Base-by-base conservation (phyloP, 805 yeast species). In the Kluyveromyces lactis region DNA sequence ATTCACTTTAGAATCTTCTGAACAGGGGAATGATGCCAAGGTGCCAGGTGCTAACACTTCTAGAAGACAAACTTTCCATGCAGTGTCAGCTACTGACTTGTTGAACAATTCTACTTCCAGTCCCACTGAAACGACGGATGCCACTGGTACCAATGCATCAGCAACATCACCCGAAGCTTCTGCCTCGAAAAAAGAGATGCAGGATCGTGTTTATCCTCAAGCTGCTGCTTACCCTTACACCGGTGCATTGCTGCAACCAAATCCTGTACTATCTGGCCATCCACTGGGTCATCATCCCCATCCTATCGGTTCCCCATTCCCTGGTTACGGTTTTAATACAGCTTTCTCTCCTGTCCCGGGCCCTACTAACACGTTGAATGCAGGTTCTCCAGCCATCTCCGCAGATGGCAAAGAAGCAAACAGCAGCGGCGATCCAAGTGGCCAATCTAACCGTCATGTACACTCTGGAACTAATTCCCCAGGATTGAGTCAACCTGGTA, bases 41-140 rank as follows among this genome's bases (percentile, higher is more conserved):
- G 18, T 28, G 10, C 38, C 32, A 5, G 33, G 26, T n/a, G 23
- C 40, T 3, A 37, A 34, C 26, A 36, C 55, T 4, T 45, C 51
- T n/a, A 55, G 64, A 47, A 59, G 64, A 45, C 62, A 59, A 46
- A 58, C 62, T 5, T 58, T 57, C 38, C 61, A 50, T 33, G 50
- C 57, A 11, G 36, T 55, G 19, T 55, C 63, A 18, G 51, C 55
- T 4, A 47, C 46, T 19, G 56, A 50, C 11, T 26, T 53, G 36
- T 27, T 37, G 32, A 31, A 35, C 8, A 33, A 27, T 11, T 26
- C 34, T 3, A n/a, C 38, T 13, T 39, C 26, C 12, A 7, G 18
- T 11, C 15, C 35, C 17, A 24, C 18, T 16, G 30, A 26, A 2
- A 31, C 33, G n/a, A 26, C 38, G 10, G 35, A 33, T 3, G 39